phyloP scores from a whole-genome alignment of 2,329 filamentous ascomycete species.

The Fusarium sp. region DNA sequence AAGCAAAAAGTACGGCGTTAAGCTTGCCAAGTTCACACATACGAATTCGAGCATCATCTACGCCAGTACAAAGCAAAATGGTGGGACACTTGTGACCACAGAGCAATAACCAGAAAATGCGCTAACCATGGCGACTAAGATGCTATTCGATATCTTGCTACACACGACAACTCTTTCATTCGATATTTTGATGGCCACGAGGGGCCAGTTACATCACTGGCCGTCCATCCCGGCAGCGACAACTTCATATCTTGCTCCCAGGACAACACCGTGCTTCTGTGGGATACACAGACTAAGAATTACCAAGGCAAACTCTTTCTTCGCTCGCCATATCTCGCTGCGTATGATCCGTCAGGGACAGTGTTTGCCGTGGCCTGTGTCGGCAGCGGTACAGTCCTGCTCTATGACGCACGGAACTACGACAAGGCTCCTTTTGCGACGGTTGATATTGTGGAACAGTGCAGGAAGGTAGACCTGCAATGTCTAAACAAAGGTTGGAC shows the following conservation, averaged over 20 bases:
- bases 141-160: slow-evolving; percentile 87
- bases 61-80: slow-evolving; percentile 93
- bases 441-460: slow-evolving; percentile 79
- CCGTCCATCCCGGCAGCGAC: slow-evolving; percentile 87
- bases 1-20: slow-evolving; percentile 96
- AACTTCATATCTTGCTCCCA: slow-evolving; percentile 91
- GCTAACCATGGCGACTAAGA: slow-evolving; percentile 59
- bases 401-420: slow-evolving; percentile 95
- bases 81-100: slow-evolving; percentile 57
- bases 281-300: slow-evolving; percentile 86
- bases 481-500: slow-evolving; percentile 82
- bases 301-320: slow-evolving; percentile 85
- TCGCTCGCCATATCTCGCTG: slow-evolving; percentile 82
- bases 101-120: not conserved
- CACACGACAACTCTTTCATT: slow-evolving; percentile 95
- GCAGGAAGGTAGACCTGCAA: slow-evolving; percentile 63
- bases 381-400: slow-evolving; percentile 79
- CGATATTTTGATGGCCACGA: slow-evolving; percentile 96
- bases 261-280: slow-evolving; percentile 91
- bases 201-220: slow-evolving; percentile 82
- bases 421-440: slow-evolving; percentile 89
- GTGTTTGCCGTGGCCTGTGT: slow-evolving; percentile 93
- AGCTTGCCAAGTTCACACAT: slow-evolving; percentile 94
- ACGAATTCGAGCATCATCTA: slow-evolving; percentile 92
- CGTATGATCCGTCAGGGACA: slow-evolving; percentile 91